A percentile compares a stretch with the other conserved stretches of the same genome.
Conservation (phyloP, 164 flowering plant species). For the Tetracentron sinense region DNA sequence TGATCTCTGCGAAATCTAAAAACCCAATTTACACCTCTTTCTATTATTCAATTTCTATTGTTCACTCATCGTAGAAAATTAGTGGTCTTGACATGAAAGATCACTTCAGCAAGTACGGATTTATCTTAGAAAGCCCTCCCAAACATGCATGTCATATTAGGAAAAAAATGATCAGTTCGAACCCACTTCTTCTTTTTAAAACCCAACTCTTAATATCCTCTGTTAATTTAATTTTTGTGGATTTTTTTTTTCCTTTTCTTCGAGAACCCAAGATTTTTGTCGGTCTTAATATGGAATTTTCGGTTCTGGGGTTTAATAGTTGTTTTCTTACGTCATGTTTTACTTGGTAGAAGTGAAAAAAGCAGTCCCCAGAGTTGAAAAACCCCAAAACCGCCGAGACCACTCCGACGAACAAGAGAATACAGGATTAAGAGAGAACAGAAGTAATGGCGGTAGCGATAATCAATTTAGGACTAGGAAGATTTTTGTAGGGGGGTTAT, state of each 20-base stretch:
- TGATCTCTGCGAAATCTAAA: no score
- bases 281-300: no score
- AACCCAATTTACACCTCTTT: no score
- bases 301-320: neutral
- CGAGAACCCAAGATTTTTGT: no score
- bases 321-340: neutral
- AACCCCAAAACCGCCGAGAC: slow-evolving; percentile 23
- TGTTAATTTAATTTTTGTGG: neutral
- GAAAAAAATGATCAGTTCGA: slow-evolving; percentile 48
- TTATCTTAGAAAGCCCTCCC: slow-evolving; percentile 49
- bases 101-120: slow-evolving; percentile 54
- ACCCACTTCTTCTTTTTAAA: neutral
- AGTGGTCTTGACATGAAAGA: no score
- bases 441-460: slow-evolving; percentile 19
- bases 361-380: slow-evolving; percentile 61
- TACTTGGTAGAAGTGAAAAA: slow-evolving; percentile 72
- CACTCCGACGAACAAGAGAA: slow-evolving; percentile 14
- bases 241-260: neutral
- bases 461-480: slow-evolving; percentile 51
- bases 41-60: no score
- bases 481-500: slow-evolving; percentile 81
- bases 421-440: slow-evolving; percentile 21
- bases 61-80: no score
- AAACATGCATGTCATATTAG: slow-evolving; percentile 47
- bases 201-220: slow-evolving; percentile 3